Conservation (phyloP, 2,329 filamentous ascomycete genomes). For the Macrophomina phaseolina region DNA sequence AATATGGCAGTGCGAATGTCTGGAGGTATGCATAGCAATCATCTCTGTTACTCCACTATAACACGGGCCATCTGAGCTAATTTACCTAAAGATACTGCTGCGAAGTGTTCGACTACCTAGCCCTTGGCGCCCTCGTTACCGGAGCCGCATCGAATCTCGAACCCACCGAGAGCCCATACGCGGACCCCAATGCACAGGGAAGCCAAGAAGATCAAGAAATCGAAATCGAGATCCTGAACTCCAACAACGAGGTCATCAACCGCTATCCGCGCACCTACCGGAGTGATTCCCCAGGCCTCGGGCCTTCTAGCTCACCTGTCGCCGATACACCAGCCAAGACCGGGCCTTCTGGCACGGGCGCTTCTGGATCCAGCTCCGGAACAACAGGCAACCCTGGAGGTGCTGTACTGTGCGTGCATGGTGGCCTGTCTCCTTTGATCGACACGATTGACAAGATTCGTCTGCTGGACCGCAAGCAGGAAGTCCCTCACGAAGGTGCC, state of each 20-base stretch:
- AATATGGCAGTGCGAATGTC: constrained; percentile 95
- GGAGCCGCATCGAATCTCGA: constrained; percentile 73
- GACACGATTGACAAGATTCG: constrained; percentile 96
- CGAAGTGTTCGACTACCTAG: constrained; percentile 96
- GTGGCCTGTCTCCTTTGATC: constrained; percentile 87
- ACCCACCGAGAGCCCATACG: constrained; percentile 63
- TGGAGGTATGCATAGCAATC: constrained; percentile 67
- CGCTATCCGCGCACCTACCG: constrained; percentile 62
- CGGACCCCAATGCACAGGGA: constrained; percentile 57
- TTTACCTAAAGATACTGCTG: constrained; percentile 71
- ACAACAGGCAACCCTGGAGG: constrained; percentile 68
- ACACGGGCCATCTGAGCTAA: not conserved
- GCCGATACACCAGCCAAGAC: constrained; percentile 41
- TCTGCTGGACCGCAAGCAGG: constrained; percentile 92
- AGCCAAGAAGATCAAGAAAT: constrained; percentile 66
- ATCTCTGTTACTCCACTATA: too few species aligned
- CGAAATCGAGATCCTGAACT: constrained; percentile 92
- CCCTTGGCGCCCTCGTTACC: constrained; percentile 86
- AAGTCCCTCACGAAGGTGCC: constrained; percentile 96
- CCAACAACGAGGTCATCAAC: constrained; percentile 78
- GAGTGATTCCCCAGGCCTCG: constrained; percentile 7
- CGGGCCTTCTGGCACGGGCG: constrained; percentile 80
- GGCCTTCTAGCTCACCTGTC: constrained; percentile 46
- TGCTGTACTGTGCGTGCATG: constrained; percentile 93
- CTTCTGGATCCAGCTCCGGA: constrained; percentile 70